Conservation (phyloP, 768 basidiomycete genomes). For the Tricholoma terreum region DNA sequence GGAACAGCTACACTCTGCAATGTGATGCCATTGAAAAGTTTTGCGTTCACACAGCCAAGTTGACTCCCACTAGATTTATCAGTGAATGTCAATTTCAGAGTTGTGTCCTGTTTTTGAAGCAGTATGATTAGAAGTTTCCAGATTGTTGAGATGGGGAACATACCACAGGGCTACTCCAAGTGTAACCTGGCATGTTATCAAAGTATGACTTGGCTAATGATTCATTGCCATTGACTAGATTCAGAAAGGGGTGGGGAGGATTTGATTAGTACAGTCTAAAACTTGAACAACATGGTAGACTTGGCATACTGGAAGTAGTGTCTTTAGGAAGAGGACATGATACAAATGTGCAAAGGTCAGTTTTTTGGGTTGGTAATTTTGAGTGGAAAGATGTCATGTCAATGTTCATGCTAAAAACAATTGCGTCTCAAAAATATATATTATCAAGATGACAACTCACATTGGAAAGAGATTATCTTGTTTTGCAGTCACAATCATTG, state of each 20-base stretch:
- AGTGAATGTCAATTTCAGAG: background rate
- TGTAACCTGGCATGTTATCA: background rate
- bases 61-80: background rate
- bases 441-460: background rate
- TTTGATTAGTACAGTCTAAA: no score
- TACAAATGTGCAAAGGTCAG: background rate
- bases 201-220: background rate
- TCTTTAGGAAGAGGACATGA: background rate
- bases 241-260: no score
- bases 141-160: background rate
- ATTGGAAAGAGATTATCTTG: background rate
- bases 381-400: background rate
- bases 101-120: background rate
- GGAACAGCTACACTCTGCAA: no score
- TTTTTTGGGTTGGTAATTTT: background rate
- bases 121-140: background rate
- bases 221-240: background rate
- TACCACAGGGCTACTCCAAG: background rate
- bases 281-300: no score
- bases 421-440: background rate
- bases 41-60: background rate
- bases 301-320: background rate
- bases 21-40: background rate
- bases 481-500: background rate
- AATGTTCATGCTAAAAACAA: background rate